Percentiles rank a stretch among this genome's conserved stretches.
Conservation (phyloP, 345 rosid genomes). For the Eucalyptus tenuipes region DNA sequence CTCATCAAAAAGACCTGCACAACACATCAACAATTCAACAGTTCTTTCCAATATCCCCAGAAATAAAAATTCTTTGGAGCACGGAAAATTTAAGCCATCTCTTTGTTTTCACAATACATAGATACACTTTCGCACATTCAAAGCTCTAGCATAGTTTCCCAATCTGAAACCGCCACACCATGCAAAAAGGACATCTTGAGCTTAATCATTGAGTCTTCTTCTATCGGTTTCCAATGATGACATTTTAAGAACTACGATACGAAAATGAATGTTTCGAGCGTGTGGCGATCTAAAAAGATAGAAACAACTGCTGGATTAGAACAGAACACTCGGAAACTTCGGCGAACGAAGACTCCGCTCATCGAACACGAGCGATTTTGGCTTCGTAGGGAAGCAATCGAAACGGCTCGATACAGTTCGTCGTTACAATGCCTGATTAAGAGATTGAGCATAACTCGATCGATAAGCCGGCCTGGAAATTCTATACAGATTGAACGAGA, state of each 20-base stretch:
- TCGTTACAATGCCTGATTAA: background rate
- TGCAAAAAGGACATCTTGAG: background rate
- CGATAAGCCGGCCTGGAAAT: background rate
- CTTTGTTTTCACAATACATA: background rate
- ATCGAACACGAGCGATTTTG: background rate
- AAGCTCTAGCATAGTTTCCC: background rate
- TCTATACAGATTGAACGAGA: background rate
- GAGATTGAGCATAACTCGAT: background rate
- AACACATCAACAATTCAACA: background rate
- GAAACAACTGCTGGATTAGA: background rate
- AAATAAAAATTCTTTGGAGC: background rate
- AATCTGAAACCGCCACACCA: background rate
- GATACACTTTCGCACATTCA: background rate
- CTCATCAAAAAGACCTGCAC: conserved; percentile 73
- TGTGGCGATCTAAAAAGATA: background rate
- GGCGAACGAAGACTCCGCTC: background rate
- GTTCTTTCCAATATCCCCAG: background rate
- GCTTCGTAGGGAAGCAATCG: background rate
- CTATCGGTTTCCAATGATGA: background rate
- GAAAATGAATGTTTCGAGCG: background rate
- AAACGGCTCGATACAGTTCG: background rate
- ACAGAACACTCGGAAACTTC: background rate
- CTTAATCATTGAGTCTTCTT: background rate
- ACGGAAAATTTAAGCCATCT: background rate
- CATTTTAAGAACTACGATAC: background rate